Conservation (phyloP, 768 basidiomycete species). For the Multifurca ochricompacta region DNA sequence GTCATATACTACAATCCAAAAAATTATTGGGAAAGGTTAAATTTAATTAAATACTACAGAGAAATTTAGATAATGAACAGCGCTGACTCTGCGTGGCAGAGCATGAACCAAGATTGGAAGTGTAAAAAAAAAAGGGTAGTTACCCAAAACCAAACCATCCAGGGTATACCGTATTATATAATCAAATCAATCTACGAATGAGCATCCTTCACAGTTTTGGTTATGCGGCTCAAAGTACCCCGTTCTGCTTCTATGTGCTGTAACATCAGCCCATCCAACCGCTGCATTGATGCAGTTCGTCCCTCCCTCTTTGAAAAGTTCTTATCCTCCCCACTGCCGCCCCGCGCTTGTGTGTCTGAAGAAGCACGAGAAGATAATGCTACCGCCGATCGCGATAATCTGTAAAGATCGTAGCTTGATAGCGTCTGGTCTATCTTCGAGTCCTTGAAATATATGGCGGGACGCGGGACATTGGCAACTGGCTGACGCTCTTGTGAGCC, state of each 20-base stretch:
- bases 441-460: constrained; percentile 18
- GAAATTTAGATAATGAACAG: constrained; percentile 1
- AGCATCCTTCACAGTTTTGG: constrained; percentile 31
- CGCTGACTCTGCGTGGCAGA: constrained; percentile 9
- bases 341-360: constrained; percentile 7
- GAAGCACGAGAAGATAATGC: constrained; percentile 3
- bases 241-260: constrained; percentile 81
- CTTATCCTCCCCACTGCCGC: constrained; percentile 12
- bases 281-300: constrained; percentile 51
- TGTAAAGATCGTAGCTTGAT: constrained; percentile 16
- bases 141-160: constrained; percentile 4
- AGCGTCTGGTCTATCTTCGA: constrained; percentile 11
- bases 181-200: constrained; percentile 13
- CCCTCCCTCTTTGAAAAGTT: constrained; percentile 27
- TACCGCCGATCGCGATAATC: constrained; percentile 7
- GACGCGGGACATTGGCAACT: constrained; percentile 12
- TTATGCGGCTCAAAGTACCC: constrained; percentile 71
- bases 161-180: constrained; percentile 14
- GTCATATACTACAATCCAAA: too few species aligned
- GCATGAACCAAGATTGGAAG: background rate
- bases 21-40: background rate
- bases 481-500: constrained; percentile 14
- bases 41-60: constrained; percentile 12
- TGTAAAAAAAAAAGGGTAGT: background rate
- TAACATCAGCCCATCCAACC: constrained; percentile 70